These are phyloP conservation scores for Spinacia oleracea DNA, from an alignment of 179 eudicot genomes.

Conservation along the genomic window DNA sequence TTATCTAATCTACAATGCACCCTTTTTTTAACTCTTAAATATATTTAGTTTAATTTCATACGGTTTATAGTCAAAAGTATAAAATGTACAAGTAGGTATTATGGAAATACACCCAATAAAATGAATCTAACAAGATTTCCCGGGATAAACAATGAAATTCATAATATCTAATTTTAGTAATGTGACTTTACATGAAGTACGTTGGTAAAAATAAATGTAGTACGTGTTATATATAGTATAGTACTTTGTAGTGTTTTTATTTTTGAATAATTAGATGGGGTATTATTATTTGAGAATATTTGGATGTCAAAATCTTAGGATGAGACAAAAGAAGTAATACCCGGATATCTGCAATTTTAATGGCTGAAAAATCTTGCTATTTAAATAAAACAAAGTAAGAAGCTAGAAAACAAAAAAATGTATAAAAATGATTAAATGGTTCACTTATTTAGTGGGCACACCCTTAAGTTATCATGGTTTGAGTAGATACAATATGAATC, in stretches of 20 bases:
- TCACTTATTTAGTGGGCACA: conserved; percentile 25
- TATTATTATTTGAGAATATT: conserved; percentile 5
- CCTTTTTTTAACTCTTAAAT: too few relatives aligned
- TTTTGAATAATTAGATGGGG: too few relatives aligned
- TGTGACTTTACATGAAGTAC: too few relatives aligned
- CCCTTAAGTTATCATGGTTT: background rate
- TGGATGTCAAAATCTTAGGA: background rate
- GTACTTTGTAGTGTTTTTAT: background rate
- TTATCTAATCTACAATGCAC: too few relatives aligned
- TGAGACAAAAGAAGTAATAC: conserved; percentile 20
- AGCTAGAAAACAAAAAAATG: conserved; percentile 21
- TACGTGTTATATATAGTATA: background rate
- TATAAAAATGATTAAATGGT: background rate
- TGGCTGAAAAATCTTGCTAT: background rate
- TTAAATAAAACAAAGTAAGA: background rate
- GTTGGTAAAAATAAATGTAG: too few relatives aligned
- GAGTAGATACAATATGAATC: conserved; percentile 11
- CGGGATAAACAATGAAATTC: too few relatives aligned
- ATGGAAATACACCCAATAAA: too few relatives aligned
- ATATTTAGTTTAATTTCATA: too few relatives aligned
- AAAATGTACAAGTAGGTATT: too few relatives aligned
- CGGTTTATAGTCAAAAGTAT: too few relatives aligned
- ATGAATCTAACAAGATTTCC: too few relatives aligned
- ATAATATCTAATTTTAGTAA: too few relatives aligned
- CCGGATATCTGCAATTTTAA: conserved; percentile 25